These are phyloP conservation scores for Mycena capillaripes DNA, from an alignment of 768 basidiomycete species.

Conservation along the genomic window DNA sequence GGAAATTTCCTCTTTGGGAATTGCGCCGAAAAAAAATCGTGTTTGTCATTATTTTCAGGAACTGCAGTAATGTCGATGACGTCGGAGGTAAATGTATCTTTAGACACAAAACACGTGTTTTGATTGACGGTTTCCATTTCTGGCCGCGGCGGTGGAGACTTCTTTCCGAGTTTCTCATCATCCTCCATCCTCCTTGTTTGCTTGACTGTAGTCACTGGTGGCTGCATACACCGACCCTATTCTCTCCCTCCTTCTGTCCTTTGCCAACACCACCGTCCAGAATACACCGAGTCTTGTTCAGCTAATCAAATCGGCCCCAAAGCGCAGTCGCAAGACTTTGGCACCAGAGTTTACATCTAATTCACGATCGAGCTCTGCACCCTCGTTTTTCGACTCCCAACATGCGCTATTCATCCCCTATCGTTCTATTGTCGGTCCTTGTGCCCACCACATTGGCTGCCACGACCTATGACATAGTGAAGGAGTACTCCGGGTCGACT, in stretches of 20 bases:
- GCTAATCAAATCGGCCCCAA: background rate
- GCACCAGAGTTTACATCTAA: background rate
- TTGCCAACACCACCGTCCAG: background rate
- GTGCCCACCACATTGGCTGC: constrained; percentile 36
- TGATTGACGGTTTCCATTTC: background rate
- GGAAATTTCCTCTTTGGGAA: too few relatives aligned
- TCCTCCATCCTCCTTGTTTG: background rate
- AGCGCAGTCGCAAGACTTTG: background rate
- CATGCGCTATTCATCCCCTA: constrained; percentile 20
- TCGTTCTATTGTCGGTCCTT: constrained; percentile 12
- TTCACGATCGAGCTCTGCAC: background rate
- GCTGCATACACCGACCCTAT: background rate
- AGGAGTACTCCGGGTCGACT: constrained; percentile 68
- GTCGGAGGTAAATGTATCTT: background rate
- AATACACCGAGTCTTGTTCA: too few relatives aligned
- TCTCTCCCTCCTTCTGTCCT: background rate
- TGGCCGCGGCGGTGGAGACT: background rate
- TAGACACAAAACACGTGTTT: too few relatives aligned
- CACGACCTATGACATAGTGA: constrained; percentile 64
- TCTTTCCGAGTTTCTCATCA: background rate
- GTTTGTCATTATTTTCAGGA: too few relatives aligned
- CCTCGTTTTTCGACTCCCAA: background rate
- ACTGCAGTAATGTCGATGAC: too few relatives aligned
- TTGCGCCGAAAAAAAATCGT: too few relatives aligned
- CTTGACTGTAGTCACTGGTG: constrained; percentile 13